Conservation (phyloP, 768 basidiomycete genomes). For the Lactarius sanguifluus region DNA sequence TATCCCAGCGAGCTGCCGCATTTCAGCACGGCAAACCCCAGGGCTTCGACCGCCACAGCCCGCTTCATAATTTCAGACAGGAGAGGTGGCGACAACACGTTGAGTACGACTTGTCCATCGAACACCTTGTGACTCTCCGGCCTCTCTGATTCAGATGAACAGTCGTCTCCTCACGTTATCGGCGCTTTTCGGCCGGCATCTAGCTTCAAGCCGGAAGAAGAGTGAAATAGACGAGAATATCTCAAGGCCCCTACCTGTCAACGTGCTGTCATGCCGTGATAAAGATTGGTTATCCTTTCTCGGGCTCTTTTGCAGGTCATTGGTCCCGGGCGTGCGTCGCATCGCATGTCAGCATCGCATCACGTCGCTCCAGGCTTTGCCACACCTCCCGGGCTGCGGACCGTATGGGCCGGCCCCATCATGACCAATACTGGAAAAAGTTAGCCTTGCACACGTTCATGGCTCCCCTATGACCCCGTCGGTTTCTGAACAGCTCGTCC, state of each 20-base stretch:
- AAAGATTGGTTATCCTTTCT: neutral
- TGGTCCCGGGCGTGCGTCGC: neutral
- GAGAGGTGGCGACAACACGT: neutral
- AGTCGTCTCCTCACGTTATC: neutral
- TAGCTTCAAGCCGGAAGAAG: neutral
- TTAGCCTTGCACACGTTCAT: neutral
- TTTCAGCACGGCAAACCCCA: constrained; percentile 6
- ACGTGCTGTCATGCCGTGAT: neutral
- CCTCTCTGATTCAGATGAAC: neutral
- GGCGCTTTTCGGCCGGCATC: neutral
- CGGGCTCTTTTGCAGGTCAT: neutral
- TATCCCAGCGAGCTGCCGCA: constrained; percentile 6
- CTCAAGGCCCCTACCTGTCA: neutral
- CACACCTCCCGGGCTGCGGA: neutral
- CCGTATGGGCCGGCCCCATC: neutral
- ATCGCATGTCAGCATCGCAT: too few relatives aligned
- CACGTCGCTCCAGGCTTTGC: too few relatives aligned
- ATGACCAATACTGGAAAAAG: neutral
- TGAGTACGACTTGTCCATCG: neutral
- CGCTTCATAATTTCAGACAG: neutral
- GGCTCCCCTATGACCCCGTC: neutral
- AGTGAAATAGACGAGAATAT: neutral
- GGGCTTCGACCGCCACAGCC: neutral
- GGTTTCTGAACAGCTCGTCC: neutral
- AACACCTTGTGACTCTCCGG: neutral